Conservation (phyloP, 1,284 basidiomycete species). For the Apiotrichum gracile region DNA sequence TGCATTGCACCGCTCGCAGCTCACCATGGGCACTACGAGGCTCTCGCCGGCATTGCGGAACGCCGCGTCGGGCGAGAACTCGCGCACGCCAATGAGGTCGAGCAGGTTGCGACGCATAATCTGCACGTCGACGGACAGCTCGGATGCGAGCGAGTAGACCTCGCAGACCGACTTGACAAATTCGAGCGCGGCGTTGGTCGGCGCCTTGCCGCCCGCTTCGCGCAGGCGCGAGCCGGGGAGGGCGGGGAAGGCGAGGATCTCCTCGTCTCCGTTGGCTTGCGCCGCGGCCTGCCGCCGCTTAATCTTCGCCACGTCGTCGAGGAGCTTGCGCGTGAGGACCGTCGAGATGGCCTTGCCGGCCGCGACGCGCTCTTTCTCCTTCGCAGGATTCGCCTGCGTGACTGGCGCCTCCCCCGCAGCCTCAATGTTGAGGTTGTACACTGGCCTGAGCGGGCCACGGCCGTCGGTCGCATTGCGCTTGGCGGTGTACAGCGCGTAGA, state of each 20-base stretch:
- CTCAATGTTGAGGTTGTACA: constrained; percentile 57
- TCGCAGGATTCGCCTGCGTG: constrained; percentile 56
- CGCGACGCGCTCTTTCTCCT: constrained; percentile 63
- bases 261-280: constrained; percentile 53
- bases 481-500: constrained; percentile 74
- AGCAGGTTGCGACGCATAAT: constrained; percentile 83
- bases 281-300: constrained; percentile 62
- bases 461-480: constrained; percentile 57
- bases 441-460: constrained; percentile 66
- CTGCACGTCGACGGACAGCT: constrained; percentile 77
- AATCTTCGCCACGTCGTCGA: constrained; percentile 65
- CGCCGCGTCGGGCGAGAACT: constrained; percentile 75
- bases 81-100: constrained; percentile 78
- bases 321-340: constrained; percentile 72
- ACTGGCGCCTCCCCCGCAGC: constrained; percentile 24
- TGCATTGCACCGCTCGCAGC: constrained; percentile 83
- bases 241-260: constrained; percentile 69
- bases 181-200: constrained; percentile 74
- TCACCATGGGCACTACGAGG: constrained; percentile 77
- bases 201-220: constrained; percentile 30
- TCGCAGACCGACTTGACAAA: constrained; percentile 86
- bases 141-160: constrained; percentile 68
- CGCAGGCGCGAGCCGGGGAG: constrained; percentile 70
- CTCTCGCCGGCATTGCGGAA: constrained; percentile 93
- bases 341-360: constrained; percentile 71